These are phyloP conservation scores for Linderniella brevidens DNA, from an alignment of 257 asterid species.

Conservation along the genomic window DNA sequence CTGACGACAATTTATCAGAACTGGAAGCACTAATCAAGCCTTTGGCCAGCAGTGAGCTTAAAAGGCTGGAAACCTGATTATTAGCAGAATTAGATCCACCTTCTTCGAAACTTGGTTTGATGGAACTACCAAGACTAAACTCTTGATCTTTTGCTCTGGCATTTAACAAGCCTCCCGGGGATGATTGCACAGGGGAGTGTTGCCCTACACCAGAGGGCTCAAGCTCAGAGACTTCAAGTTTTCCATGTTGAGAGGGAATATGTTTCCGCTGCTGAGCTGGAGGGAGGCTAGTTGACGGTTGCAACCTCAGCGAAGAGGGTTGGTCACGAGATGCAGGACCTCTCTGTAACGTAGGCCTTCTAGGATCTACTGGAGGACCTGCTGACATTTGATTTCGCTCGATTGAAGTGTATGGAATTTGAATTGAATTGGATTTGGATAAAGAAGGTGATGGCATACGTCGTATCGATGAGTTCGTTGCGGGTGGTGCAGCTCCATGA, in stretches of 20 bases:
- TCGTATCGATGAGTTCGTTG: slow-evolving; percentile 16
- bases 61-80: slow-evolving; percentile 44
- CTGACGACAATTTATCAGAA: slow-evolving; percentile 15
- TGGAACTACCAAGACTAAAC: slow-evolving; percentile 7
- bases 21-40: slow-evolving; percentile 44
- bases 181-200: slow-evolving; percentile 24
- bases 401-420: slow-evolving; percentile 11
- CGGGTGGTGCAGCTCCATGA: slow-evolving; percentile 22
- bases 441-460: slow-evolving; percentile 25
- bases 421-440: slow-evolving; percentile 9
- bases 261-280: slow-evolving; percentile 19
- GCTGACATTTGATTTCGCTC: slow-evolving; percentile 19
- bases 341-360: slow-evolving; percentile 24
- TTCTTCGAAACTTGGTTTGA: too few species aligned
- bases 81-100: slow-evolving; percentile 12
- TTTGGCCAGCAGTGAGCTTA: slow-evolving; percentile 45
- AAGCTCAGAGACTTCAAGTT: slow-evolving; percentile 15
- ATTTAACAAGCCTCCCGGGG: slow-evolving; percentile 23
- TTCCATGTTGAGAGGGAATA: slow-evolving; percentile 12
- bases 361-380: slow-evolving; percentile 30
- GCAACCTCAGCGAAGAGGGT: slow-evolving; percentile 11
- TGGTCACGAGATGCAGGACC: slow-evolving; percentile 16
- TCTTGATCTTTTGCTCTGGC: slow-evolving; percentile 32
- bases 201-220: slow-evolving; percentile 9
- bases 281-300: slow-evolving; percentile 14